Evolutionary conservation across 352 stramenopile species (phyloP), one percentile per base, ranked within the genome.

Genomic region (Phytopythium montanum): DNA sequence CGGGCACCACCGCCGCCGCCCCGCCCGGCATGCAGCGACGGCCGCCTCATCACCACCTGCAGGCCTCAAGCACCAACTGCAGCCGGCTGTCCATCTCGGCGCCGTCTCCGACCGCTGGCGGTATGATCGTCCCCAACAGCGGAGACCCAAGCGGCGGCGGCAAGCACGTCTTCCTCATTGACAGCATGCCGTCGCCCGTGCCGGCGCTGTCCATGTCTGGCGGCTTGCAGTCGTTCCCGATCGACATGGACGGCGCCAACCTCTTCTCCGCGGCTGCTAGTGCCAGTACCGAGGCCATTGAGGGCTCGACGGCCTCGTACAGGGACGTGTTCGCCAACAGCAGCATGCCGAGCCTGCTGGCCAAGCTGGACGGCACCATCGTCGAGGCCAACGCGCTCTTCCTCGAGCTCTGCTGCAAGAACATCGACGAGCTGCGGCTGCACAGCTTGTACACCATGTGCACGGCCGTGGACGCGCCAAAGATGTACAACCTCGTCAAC

Each of bases 371-470:
- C 52, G 81, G 83, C 55, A 89, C 81, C 16, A 88, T 93, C 54
- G 78, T 93, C 16, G 81, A 93, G 50, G 81, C 83, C 42, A 93
- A 91, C 66, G 59, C 66, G 38, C 66, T 93, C 23, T 93, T 93
- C 60, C 64, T 88, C 36, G 81, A 93, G 69, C 70, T 91, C 13
- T 88, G 76, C 64, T 85, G 76, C 70, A 89, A 89, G 65, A 90
- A 87, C 42, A 84, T 88, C 8, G 83, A 91, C 54, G 83, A 92
- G 56, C 69, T 92, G 45, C 76, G 81, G 0, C 73, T 90, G 26
- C 81, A 91, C 69, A 90, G 73, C 31, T 61, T 93, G 26, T 93
- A 91, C 70, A 90, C 81, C 42, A 88, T 93, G 76, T 91, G 81
- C 65, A 86, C 81, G 1, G 73, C 79, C 29, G 73, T 81, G 63